These are phyloP conservation scores for Bolboschoenus planiculmis DNA, from an alignment of 176 grass and related monocot species.

Conservation along the genomic window DNA sequence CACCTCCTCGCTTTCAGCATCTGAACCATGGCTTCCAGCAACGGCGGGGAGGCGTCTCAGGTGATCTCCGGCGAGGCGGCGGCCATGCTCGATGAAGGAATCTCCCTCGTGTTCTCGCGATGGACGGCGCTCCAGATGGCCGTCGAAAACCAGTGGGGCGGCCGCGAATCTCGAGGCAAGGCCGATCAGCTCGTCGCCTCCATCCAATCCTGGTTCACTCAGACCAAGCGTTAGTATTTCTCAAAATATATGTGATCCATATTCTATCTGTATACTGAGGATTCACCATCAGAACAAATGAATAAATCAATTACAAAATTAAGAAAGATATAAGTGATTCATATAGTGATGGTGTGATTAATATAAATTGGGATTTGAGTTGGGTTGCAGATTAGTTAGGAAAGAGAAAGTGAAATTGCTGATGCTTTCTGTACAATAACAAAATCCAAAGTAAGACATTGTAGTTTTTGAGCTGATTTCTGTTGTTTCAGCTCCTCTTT, in stretches of 20 bases:
- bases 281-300: not conserved
- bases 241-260: not conserved
- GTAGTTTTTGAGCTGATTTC: not conserved
- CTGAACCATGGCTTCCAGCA: slow-evolving; percentile 29
- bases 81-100: slow-evolving; percentile 42
- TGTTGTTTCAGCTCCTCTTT: slow-evolving; percentile 43
- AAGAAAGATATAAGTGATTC: no score
- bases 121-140: slow-evolving; percentile 92
- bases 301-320: not conserved
- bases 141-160: slow-evolving; percentile 76
- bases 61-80: slow-evolving; percentile 33
- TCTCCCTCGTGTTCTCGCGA: slow-evolving; percentile 45
- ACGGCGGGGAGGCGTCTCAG: slow-evolving; percentile 10
- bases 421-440: not conserved
- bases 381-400: not conserved
- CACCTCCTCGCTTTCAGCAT: not conserved
- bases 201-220: slow-evolving; percentile 57
- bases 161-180: slow-evolving; percentile 53
- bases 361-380: not conserved
- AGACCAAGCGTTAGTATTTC: slow-evolving; percentile 39
- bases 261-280: not conserved
- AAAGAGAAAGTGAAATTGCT: not conserved
- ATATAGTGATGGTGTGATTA: no score
- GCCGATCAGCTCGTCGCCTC: slow-evolving; percentile 40
- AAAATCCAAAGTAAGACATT: not conserved